Base-by-base conservation (phyloP, 495 filamentous ascomycete genomes). In the Neurospora cerealis region DNA sequence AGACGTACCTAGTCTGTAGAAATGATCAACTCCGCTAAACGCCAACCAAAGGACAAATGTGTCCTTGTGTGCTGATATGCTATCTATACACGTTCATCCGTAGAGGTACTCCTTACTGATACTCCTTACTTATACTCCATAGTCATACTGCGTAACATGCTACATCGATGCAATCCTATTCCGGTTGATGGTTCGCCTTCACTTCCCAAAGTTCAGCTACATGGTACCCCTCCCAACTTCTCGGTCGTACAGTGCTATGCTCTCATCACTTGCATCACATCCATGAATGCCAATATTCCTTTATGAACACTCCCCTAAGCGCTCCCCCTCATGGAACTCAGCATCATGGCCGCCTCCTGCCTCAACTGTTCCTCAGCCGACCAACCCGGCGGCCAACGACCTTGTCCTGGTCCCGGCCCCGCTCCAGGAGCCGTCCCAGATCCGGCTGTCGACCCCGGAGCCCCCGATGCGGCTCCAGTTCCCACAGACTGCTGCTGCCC, bases 321-420 rank as follows among this genome's bases (percentile, higher is more conserved):
- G 71, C 69, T 69, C 19, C 74, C 71, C 0, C 77, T 21, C 72
- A 78, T 37, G 0, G 72, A 44, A 28, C 75, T 77, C 34, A 78
- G 17, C 73, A 75, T 75, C 76, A 77, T 60, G 0, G 77, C 77
- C 41, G 76, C 77, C 71, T 79, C 77, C 42, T 77, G 77, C 60
- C 73, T 37, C 34, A 79, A 38, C 73, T 79, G 77, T 41, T 79
- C 77, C 13, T 77, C 77, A 10, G 77, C 74, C 40, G 74, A 75
- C 70, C 71, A 74, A 15, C n/a, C 70, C 54, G 15, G 34, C 11
- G 21, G 34, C 37, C 41, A 69, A 17, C 34, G 15, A 4, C 38
- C 38, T 5, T 15, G 70, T 8, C 41, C 40, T 2, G 37, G 2
- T 34, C 41, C 70, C 10, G 40, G 39, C 4, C 70, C 70, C 1